Evolutionary conservation across 805 yeast species (phyloP).

Genomic region (Sporopachydermia quercuum): DNA sequence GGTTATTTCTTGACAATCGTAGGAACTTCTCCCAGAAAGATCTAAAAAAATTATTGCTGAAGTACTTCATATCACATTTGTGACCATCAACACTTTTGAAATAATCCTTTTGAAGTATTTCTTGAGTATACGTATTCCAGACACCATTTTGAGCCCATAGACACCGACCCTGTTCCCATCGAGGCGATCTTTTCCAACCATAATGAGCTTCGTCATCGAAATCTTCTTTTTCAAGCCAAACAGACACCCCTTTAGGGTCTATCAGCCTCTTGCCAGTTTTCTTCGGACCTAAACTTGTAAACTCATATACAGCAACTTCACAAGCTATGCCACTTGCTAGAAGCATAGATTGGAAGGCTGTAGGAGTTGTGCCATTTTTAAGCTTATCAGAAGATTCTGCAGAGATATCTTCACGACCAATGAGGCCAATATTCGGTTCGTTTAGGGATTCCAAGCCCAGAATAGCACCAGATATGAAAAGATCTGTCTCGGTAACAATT

Average conservation of each 20-base stretch:
- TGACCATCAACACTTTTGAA: constrained; percentile 28
- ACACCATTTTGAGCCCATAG: constrained; percentile 70
- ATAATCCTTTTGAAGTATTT: constrained; percentile 33
- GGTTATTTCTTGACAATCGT: constrained; percentile 29
- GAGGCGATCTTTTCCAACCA: constrained; percentile 48
- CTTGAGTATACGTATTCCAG: constrained; percentile 39
- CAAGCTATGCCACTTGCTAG: constrained; percentile 68
- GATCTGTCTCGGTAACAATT: constrained; percentile 26
- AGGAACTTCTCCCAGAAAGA: constrained; percentile 42
- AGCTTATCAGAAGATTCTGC: constrained; percentile 43
- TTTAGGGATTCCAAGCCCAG: constrained; percentile 77
- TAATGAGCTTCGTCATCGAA: constrained; percentile 39
- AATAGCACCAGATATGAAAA: constrained; percentile 35
- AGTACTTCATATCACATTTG: constrained; percentile 33
- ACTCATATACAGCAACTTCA: constrained; percentile 52
- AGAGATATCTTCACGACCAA: constrained; percentile 45
- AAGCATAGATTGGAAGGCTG: constrained; percentile 56
- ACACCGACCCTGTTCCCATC: constrained; percentile 66
- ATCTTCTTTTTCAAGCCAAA: constrained; percentile 49
- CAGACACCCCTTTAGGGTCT: constrained; percentile 51
- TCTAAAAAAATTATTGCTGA: constrained; percentile 51
- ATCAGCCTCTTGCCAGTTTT: constrained; percentile 40
- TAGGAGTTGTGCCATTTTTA: constrained; percentile 70
- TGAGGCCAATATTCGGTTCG: constrained; percentile 70
- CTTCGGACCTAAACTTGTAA: constrained; percentile 65